phyloP scores from a whole-genome alignment of 192 early-diverging fungal species.

The Podochytrium sp. region DNA sequence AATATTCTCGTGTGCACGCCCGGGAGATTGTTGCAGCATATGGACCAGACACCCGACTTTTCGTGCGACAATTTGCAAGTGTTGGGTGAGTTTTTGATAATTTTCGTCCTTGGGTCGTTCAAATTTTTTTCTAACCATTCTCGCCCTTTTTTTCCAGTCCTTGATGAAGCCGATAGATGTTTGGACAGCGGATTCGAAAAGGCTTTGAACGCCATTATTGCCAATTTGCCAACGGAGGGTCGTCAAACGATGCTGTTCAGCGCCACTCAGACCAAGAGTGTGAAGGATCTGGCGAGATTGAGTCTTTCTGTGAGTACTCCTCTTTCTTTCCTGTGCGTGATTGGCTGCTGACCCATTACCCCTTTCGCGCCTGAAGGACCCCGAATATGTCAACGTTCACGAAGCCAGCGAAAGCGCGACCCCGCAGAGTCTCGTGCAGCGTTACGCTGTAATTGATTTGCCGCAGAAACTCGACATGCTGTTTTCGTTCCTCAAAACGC shows the following conservation, averaged over 20 bases:
- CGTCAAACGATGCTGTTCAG: conserved; percentile 96
- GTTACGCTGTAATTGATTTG: conserved; percentile 83
- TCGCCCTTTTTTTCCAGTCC: conserved; percentile 61
- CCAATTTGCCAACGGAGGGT: conserved; percentile 73
- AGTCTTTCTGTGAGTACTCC: conserved; percentile 63
- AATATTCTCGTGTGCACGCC: conserved; percentile 97
- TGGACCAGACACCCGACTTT: conserved; percentile 92
- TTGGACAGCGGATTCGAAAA: conserved; percentile 95
- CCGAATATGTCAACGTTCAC: conserved; percentile 95
- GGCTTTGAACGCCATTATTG: conserved; percentile 86
- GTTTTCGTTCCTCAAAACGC: conserved; percentile 94
- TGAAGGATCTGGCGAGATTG: conserved; percentile 91
- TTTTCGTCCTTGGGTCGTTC: conserved; percentile 62
- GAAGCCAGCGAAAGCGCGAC: conserved; percentile 81
- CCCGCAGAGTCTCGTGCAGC: conserved; percentile 80
- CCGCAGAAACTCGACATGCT: conserved; percentile 93
- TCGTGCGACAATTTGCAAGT: conserved; percentile 79
- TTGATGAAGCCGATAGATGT: conserved; percentile 98
- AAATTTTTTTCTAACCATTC: background rate
- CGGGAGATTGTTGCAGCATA: conserved; percentile 91
- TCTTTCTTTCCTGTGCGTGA: background rate
- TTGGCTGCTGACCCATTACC: background rate
- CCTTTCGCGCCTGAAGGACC: conserved; percentile 48
- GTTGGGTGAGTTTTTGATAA: conserved; percentile 52
- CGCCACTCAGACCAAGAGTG: conserved; percentile 96